phyloP scores from a whole-genome alignment of 345 rosid species.

The Anacardium occidentale region DNA sequence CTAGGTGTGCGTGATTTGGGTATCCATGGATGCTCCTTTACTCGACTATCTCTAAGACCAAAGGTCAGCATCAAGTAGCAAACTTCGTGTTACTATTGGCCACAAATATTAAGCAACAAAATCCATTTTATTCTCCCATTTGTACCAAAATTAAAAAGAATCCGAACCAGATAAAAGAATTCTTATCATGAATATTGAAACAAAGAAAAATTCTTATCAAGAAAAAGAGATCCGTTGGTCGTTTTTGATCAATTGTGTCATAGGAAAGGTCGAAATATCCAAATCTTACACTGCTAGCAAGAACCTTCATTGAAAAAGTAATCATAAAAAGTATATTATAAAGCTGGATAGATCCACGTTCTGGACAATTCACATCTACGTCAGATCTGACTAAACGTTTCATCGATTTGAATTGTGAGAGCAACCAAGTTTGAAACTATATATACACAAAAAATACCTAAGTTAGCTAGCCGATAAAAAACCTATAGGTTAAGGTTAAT shows the following conservation, averaged over 20 bases:
- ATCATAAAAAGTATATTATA: not conserved
- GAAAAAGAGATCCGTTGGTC: not conserved
- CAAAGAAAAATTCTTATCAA: not conserved
- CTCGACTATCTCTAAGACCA: not conserved
- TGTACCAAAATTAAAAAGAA: conserved; percentile 6
- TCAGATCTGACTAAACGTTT: conserved; percentile 4
- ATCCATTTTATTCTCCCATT: conserved; percentile 10
- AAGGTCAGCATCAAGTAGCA: conserved; percentile 1
- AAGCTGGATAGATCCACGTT: conserved; percentile 1
- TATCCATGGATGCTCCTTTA: not conserved
- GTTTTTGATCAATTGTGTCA: conserved; percentile 3
- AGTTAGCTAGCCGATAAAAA: no score
- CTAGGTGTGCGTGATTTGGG: conserved; percentile 12
- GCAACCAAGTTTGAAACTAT: conserved; percentile 4
- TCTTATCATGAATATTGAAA: not conserved
- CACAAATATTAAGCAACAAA: no score
- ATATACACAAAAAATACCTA: not conserved
- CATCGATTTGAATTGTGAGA: not conserved
- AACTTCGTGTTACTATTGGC: not conserved
- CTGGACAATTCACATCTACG: not conserved
- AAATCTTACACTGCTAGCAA: conserved; percentile 17
- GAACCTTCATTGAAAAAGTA: conserved; percentile 24
- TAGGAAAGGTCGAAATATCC: conserved; percentile 23
- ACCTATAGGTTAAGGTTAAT: not conserved
- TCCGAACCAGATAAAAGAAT: conserved; percentile 2